phyloP scores from a whole-genome alignment of 208 protist genomes.

The Trypanosoma theileri region DNA sequence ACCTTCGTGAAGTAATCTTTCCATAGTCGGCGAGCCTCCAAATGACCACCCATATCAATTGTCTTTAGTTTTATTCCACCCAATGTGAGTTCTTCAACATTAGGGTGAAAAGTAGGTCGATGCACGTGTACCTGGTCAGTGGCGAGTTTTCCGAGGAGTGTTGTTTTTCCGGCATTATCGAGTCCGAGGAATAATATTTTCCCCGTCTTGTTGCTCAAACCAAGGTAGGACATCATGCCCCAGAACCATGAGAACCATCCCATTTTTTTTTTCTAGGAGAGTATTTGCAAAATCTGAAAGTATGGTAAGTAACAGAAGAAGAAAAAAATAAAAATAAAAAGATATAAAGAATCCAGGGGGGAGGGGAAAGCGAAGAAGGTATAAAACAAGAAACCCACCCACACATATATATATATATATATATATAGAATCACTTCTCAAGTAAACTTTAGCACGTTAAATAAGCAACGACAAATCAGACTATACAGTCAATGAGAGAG shows the following conservation, averaged over 20 bases:
- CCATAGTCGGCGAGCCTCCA: constrained; percentile 96
- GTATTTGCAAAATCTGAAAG: neutral
- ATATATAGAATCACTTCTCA: constrained; percentile 5
- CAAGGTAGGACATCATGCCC: constrained; percentile 91
- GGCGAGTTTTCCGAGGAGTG: constrained; percentile 95
- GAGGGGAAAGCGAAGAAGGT: neutral
- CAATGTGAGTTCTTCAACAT: constrained; percentile 97
- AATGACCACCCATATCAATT: constrained; percentile 99
- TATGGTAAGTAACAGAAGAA: constrained; percentile 6
- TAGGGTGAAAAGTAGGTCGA: constrained; percentile 91
- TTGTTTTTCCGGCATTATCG: constrained; percentile 99
- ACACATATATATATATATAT: neutral
- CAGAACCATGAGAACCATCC: constrained; percentile 94
- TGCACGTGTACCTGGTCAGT: constrained; percentile 90
- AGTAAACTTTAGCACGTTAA: too few species aligned
- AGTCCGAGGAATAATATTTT: constrained; percentile 99
- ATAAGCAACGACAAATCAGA: neutral
- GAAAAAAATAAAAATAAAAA: constrained; percentile 29
- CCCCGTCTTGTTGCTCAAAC: constrained; percentile 86
- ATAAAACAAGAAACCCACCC: neutral
- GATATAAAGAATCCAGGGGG: constrained; percentile 4
- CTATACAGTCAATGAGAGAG: neutral
- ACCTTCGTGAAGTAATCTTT: constrained; percentile 99
- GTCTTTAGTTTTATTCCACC: constrained; percentile 98
- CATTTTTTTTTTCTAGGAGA: constrained; percentile 30